Evolutionary conservation across 2,329 filamentous ascomycete species (phyloP), one percentile per base, ranked within the genome.

Genomic region (Beauveria bassiana): DNA sequence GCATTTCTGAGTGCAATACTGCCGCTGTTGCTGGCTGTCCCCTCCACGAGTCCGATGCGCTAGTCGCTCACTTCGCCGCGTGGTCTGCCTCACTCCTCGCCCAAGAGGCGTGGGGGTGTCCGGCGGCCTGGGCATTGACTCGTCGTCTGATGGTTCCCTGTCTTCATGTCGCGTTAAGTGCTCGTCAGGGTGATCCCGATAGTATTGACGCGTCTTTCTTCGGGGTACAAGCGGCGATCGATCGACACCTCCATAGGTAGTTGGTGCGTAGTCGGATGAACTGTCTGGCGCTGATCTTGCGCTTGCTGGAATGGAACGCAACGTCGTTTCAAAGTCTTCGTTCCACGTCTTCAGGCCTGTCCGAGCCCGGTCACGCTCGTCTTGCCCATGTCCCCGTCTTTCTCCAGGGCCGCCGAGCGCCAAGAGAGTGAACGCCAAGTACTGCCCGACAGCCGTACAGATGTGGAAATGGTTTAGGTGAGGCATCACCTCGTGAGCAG

Each of bases 1-100:
- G 66, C 75, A 78, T 46, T 68, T 68, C 24, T 77, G 71, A 1
- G 74, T 75, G 65, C 73, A 78, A 64, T 77, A 77, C 46, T 61
- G 60, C 52, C 52, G 59, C 42, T 58, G 49, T 24, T 6, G 14
- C 22, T 40, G 16, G 42, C 34, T 10, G 20, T 9, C 45, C 7
- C 43, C 45, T 22, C 45, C 10, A 46, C 6, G 3, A 46, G 45
- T 46, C 45, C 6, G 3, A 22, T 46, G 45, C 45, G 20, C 45
- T 24, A 46, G 45, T 28, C 28, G 28, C 28, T 28, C 8, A 6
- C n/a, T 46, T 46, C 45, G 20, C 20, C 14, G 45, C 3, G 14
- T 12, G 3, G 51, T 12, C 12, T 38, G 50, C 38, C 60, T 56
- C 40, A 52, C 61, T 14, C 45, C 10, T 46, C 45, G 54, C 43